These are phyloP conservation scores for Neurospora sp. DNA, from an alignment of 495 filamentous ascomycete genomes.

Conservation along the genomic window DNA sequence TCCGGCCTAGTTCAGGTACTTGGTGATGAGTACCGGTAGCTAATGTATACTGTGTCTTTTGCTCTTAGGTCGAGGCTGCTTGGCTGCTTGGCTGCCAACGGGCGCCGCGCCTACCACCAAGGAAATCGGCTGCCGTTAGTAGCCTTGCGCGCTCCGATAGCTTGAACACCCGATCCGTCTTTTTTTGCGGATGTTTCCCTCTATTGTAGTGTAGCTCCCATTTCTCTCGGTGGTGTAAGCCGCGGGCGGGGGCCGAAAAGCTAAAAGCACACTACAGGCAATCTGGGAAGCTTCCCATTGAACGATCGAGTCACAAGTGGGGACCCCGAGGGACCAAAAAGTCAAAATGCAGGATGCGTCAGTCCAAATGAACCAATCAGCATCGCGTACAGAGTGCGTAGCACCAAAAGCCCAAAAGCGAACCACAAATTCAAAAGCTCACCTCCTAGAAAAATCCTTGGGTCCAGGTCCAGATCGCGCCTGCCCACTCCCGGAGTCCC, in stretches of 20 bases:
- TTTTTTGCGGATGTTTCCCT: background rate
- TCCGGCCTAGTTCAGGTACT: background rate
- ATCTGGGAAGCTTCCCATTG: constrained; percentile 16
- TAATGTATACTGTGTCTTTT: background rate
- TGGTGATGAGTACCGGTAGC: background rate
- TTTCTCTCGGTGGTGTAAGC: background rate
- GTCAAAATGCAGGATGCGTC: background rate
- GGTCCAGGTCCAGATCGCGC: background rate
- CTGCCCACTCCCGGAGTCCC: background rate
- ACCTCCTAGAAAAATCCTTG: background rate
- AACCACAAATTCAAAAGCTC: background rate
- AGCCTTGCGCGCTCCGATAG: background rate
- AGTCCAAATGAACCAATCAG: background rate
- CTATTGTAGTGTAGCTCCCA: background rate
- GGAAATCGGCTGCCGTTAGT: background rate
- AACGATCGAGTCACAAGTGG: constrained; percentile 3
- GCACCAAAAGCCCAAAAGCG: background rate
- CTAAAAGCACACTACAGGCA: background rate
- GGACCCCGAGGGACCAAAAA: background rate
- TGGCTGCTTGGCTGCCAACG: background rate
- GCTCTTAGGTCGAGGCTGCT: background rate
- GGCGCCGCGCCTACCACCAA: background rate
- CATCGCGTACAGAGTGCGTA: background rate
- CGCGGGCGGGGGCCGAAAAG: background rate
- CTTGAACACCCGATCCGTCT: background rate